Conservation (phyloP, 2,329 filamentous ascomycete genomes). For the Aurifilum marmelostoma region DNA sequence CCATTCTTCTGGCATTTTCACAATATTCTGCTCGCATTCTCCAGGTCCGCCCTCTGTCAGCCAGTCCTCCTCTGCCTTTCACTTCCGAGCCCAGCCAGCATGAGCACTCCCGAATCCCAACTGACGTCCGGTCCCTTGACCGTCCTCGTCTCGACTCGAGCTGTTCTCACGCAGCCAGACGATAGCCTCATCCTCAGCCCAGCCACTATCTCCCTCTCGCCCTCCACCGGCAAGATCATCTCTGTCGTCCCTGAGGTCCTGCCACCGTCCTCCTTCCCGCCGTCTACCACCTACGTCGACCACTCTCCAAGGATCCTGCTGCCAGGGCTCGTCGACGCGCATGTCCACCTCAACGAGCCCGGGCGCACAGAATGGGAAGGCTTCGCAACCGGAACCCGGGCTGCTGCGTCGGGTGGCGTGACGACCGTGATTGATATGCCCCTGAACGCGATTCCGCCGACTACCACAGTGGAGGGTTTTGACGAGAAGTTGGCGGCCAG, state of each 20-base stretch:
- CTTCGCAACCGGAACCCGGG: slow-evolving; percentile 91
- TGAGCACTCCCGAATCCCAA: slow-evolving; percentile 38
- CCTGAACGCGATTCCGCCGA: slow-evolving; percentile 93
- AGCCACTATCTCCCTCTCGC: slow-evolving; percentile 81
- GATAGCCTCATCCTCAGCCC: slow-evolving; percentile 68
- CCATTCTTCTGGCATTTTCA: neutral
- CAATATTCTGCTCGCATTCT: neutral
- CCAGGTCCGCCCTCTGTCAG: neutral
- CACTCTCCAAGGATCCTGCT: slow-evolving; percentile 84
- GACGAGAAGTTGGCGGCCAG: slow-evolving; percentile 85
- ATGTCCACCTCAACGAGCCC: slow-evolving; percentile 97
- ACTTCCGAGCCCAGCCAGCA: slow-evolving; percentile 30
- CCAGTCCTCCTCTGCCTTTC: neutral
- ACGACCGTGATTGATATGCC: slow-evolving; percentile 99
- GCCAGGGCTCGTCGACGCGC: slow-evolving; percentile 91
- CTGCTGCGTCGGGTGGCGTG: slow-evolving; percentile 92
- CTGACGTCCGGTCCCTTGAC: slow-evolving; percentile 51
- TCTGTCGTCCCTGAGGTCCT: slow-evolving; percentile 74
- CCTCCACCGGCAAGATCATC: slow-evolving; percentile 80
- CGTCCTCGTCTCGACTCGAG: slow-evolving; percentile 82
- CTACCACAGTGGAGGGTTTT: slow-evolving; percentile 82
- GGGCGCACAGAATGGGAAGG: slow-evolving; percentile 98
- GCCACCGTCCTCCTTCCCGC: slow-evolving; percentile 74
- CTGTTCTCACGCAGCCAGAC: slow-evolving; percentile 73
- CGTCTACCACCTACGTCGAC: slow-evolving; percentile 74